Percentiles rank a stretch among this genome's conserved stretches.
Evolutionary conservation across 192 early-diverging fungal species (phyloP).

Genomic region (Lobosporangium transversale): DNA sequence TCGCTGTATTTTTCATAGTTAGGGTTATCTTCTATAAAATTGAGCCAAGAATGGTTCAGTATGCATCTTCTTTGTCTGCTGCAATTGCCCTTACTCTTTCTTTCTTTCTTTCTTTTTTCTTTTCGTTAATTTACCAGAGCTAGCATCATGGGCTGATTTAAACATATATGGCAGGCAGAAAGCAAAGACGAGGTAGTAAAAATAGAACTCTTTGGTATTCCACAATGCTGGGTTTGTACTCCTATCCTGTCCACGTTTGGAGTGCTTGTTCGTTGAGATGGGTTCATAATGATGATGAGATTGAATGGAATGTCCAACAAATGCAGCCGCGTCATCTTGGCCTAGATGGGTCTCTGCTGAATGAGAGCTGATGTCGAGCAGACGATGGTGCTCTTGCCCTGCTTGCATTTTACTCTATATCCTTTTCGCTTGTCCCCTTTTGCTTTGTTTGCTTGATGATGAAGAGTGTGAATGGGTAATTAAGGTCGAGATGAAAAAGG

Average conservation of each 20-base stretch:
- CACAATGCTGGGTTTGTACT: conserved; percentile 64
- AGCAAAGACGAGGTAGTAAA: conserved; percentile 73
- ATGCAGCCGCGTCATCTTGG: conserved; percentile 14
- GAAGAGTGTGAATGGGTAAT: too few relatives aligned
- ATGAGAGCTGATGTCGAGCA: conserved; percentile 25
- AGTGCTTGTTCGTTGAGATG: conserved; percentile 23
- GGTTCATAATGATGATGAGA: conserved; percentile 5
- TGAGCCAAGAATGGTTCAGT: too few relatives aligned
- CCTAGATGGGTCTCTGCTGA: conserved; percentile 1
- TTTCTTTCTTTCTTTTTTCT: too few relatives aligned
- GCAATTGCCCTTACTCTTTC: background rate
- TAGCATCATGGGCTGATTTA: conserved; percentile 63
- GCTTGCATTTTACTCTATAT: conserved; percentile 10
- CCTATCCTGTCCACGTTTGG: conserved; percentile 31
- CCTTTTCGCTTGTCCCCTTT: background rate
- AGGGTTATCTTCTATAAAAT: conserved; percentile 36
- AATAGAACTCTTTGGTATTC: conserved; percentile 77
- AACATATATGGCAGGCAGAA: conserved; percentile 73
- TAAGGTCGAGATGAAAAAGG: too few relatives aligned
- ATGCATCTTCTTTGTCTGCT: background rate
- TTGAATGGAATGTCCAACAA: conserved; percentile 10
- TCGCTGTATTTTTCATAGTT: conserved; percentile 47
- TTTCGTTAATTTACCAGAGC: too few relatives aligned
- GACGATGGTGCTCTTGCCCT: conserved; percentile 25
- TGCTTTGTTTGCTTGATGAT: too few relatives aligned